Base-by-base conservation (phyloP, 257 asterid genomes). In the Jacaranda mimosifolia region DNA sequence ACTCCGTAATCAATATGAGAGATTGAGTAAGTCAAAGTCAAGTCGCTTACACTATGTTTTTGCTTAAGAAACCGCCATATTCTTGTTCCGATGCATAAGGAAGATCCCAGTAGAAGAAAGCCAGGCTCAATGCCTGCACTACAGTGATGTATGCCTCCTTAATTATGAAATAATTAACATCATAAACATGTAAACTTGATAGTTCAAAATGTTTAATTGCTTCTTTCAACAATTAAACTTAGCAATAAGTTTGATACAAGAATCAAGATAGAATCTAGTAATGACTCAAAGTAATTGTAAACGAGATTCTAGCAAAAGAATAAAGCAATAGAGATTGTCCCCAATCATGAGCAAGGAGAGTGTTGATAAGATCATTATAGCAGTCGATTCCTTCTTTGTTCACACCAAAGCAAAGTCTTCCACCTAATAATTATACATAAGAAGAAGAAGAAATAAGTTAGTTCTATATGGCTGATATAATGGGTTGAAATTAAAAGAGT, bases 1-100 rank as follows among this genome's bases (percentile, higher is more conserved):
- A 26, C 32, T 5, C 6, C 6, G 9, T 5, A 42, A 42, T 42
- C 9, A 1, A 42, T 9, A 3, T 42, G 46, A 42, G 56, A 14
- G 56, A 11, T 19, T 1, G 36, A 12, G 13, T 38, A 32, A 36
- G 46, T 1, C 45, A 11, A 4, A 32, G 13, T 36, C 11, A 12
- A 48, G 15, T 18, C 5, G 12, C 46, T 75, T 64, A 64, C 73
- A 64, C 12, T 18, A 75, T 38, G 3, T 15, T 9, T 15, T 6
- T 18, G 26, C 48, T 40, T 59, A 76, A 55, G 53, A 76, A 76
- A 32, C 81, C 81, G 5, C 14, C 21, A 17, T 76, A 76, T 13
- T 67, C 75, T 32, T 58, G 53, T n/a, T 68, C 74, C 9, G 83
- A 52, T 6, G 67, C 18, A 21, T 83, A 82, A 9, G 90, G 88